Conservation (phyloP, 345 rosid species). For the Firmiana major region DNA sequence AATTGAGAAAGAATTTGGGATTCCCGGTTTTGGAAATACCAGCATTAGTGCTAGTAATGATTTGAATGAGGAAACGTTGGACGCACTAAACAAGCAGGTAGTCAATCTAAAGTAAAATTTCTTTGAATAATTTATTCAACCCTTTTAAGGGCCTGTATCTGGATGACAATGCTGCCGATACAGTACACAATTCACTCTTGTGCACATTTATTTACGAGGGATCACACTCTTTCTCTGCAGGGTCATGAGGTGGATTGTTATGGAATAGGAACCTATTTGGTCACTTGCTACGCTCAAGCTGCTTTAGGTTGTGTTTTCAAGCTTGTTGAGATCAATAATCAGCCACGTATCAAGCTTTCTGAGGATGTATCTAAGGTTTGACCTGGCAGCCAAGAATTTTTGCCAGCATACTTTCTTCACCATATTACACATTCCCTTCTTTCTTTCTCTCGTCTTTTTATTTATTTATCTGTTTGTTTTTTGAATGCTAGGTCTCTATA, state of each 20-base stretch:
- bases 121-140: not conserved
- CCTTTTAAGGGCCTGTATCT: not conserved
- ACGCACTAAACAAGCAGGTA: conserved; percentile 96
- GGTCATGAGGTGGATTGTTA: conserved; percentile 94
- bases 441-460: not conserved
- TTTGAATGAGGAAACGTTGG: conserved; percentile 92
- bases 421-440: not conserved
- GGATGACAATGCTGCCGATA: not conserved
- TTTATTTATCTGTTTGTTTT: not conserved
- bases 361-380: conserved; percentile 97
- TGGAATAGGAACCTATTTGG: conserved; percentile 92
- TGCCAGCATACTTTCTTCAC: not conserved
- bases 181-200: not conserved
- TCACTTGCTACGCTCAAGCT: conserved; percentile 94
- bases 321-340: conserved; percentile 86
- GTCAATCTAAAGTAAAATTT: conserved; percentile 6
- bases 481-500: conserved; percentile 63
- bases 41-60: conserved; percentile 88
- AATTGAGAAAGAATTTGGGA: conserved; percentile 67
- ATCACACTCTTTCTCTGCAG: conserved; percentile 26
- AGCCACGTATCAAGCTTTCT: conserved; percentile 98
- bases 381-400: not conserved
- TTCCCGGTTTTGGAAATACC: conserved; percentile 68
- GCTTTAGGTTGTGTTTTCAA: conserved; percentile 98
- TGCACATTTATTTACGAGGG: not conserved